These are phyloP conservation scores for Cordyceps sp. DNA, from an alignment of 2,329 filamentous ascomycete species.

Conservation along the genomic window DNA sequence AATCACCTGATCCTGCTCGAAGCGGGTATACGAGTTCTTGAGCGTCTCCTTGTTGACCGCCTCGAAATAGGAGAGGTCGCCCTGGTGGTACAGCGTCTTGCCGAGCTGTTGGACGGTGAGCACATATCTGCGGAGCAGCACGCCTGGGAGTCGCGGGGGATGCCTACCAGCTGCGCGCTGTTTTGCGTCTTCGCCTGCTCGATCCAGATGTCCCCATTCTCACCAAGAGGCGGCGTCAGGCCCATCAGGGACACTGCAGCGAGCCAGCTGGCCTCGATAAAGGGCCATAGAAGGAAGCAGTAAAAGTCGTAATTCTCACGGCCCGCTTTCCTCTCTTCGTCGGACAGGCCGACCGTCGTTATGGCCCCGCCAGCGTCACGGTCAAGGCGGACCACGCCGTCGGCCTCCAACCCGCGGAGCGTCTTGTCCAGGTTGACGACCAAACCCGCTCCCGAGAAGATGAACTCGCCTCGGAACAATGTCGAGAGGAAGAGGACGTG, in stretches of 20 bases:
- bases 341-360: conserved; percentile 55
- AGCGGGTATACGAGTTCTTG: conserved; percentile 79
- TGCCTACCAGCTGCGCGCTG: conserved; percentile 58
- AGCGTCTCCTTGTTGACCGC: conserved; percentile 96
- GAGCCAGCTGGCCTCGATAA: conserved; percentile 88
- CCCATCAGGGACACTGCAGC: conserved; percentile 79
- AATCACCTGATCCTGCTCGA: conserved; percentile 82
- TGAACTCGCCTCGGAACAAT: conserved; percentile 91
- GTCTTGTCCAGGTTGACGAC: conserved; percentile 68
- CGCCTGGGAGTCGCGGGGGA: neutral
- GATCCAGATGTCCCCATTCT: conserved; percentile 58
- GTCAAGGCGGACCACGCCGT: conserved; percentile 57
- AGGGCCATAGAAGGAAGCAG: conserved; percentile 97
- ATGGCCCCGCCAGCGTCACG: conserved; percentile 38
- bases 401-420: conserved; percentile 57
- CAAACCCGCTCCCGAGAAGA: conserved; percentile 80
- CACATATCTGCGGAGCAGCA: neutral
- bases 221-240: conserved; percentile 51
- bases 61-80: conserved; percentile 92
- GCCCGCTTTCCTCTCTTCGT: conserved; percentile 58
- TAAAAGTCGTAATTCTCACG: conserved; percentile 97
- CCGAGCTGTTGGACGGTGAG: conserved; percentile 42
- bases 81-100: conserved; percentile 94
- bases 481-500: conserved; percentile 86
- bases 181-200: conserved; percentile 63